A percentile compares a stretch with the other conserved stretches of the same genome.
Conservation (phyloP, 2,329 filamentous ascomycete species). For the Stagonosporopsis rhizophila region DNA sequence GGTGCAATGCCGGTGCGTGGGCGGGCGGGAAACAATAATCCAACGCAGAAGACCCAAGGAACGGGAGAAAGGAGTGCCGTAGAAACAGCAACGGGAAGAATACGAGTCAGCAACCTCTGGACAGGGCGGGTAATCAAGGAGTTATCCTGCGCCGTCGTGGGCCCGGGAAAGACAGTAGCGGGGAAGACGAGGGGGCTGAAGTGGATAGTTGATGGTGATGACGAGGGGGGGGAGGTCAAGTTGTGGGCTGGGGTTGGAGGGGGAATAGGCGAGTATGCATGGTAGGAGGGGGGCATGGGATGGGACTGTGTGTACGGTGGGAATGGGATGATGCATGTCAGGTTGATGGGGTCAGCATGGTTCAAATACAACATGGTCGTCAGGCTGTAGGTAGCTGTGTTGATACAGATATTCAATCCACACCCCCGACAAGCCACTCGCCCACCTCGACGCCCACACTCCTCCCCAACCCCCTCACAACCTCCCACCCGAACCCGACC, state of each 20-base stretch:
- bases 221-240: constrained; percentile 24
- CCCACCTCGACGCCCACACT: constrained; percentile 79
- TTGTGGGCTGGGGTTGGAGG: constrained; percentile 37
- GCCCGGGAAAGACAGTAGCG: no score
- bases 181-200: constrained; percentile 32
- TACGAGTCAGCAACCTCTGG: constrained; percentile 36
- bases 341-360: no score
- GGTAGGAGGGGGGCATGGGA: constrained; percentile 9
- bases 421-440: constrained; percentile 61
- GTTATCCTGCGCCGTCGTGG: no score
- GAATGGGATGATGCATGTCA: no score
- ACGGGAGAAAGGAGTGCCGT: no score
- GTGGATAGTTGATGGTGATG: constrained; percentile 40
- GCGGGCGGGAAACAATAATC: no score
- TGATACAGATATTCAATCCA: constrained; percentile 28
- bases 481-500: constrained; percentile 81
- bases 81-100: no score
- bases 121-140: constrained; percentile 39
- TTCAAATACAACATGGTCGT: no score
- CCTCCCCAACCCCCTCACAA: constrained; percentile 72
- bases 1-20: constrained; percentile 29
- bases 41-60: no score
- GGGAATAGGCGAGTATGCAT: constrained; percentile 28
- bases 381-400: no score
- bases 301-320: no score